A percentile compares a stretch with the other conserved stretches of the same genome.
Evolutionary conservation across 805 yeast species (phyloP).

Genomic region (Yamadazyma paraphyllophila): DNA sequence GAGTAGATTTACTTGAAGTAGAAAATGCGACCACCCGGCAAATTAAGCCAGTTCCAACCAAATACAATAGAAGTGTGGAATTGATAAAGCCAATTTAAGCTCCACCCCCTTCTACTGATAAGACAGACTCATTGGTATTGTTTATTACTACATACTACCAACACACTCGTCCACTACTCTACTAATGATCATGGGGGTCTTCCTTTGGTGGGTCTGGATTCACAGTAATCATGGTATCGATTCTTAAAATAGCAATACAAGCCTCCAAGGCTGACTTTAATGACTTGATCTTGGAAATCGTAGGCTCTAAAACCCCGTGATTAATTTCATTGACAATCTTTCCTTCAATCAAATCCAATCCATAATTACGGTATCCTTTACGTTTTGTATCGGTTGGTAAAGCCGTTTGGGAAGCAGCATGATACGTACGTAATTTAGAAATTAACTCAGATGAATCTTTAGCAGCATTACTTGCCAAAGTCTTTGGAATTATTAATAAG

Average conservation of each 20-base stretch:
- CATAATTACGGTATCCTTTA: conserved; percentile 84
- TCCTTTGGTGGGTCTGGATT: conserved; percentile 93
- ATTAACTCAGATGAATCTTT: conserved; percentile 93
- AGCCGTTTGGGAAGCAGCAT: conserved; percentile 90
- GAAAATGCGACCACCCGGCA: too few species aligned
- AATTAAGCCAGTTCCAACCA: too few species aligned
- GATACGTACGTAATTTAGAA: conserved; percentile 93
- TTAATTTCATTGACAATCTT: conserved; percentile 82
- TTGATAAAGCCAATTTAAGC: too few species aligned
- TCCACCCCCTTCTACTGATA: too few species aligned
- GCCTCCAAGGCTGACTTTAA: conserved; percentile 97
- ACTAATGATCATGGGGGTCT: conserved; percentile 82
- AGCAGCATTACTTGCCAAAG: conserved; percentile 95
- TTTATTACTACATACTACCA: not conserved
- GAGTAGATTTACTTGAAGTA: not conserved
- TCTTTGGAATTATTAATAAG: conserved; percentile 88
- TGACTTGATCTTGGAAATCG: conserved; percentile 87
- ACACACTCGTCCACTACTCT: too few species aligned
- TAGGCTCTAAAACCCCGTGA: conserved; percentile 93
- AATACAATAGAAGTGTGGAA: too few species aligned
- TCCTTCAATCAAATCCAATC: conserved; percentile 88
- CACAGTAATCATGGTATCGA: conserved; percentile 96
- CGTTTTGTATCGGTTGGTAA: conserved; percentile 80
- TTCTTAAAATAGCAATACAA: conserved; percentile 93
- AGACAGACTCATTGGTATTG: too few species aligned